A percentile compares a stretch with the other conserved stretches of the same genome.
phyloP scores from a whole-genome alignment of 2,329 filamentous ascomycete genomes.

The Cercospora sp. region DNA sequence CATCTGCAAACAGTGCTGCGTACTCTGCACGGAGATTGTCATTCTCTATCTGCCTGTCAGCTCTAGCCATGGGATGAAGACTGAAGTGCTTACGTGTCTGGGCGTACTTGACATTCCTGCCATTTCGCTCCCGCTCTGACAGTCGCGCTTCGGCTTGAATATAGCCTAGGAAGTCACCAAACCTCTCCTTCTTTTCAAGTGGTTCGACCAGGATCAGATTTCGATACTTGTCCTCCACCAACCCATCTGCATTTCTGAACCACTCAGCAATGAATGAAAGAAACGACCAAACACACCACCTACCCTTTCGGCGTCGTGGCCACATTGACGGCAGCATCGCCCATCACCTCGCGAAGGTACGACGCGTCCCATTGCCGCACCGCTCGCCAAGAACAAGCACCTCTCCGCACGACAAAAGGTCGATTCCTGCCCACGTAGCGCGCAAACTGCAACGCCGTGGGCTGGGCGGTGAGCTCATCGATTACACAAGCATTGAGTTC shows the following conservation, averaged over 20 bases:
- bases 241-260: slow-evolving; percentile 56
- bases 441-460: slow-evolving; percentile 77
- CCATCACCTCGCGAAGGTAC: slow-evolving; percentile 60
- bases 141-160: slow-evolving; percentile 51
- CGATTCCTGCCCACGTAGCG: slow-evolving; percentile 71
- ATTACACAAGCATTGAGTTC: slow-evolving; percentile 66
- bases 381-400: slow-evolving; percentile 64
- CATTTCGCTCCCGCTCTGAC: neutral
- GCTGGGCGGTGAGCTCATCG: slow-evolving; percentile 62
- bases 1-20: slow-evolving; percentile 59
- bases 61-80: slow-evolving; percentile 6
- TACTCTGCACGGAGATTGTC: slow-evolving; percentile 80
- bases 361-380: slow-evolving; percentile 61
- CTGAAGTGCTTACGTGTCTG: slow-evolving; percentile 63
- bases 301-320: slow-evolving; percentile 74
- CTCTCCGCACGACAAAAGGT: slow-evolving; percentile 68
- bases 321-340: slow-evolving; percentile 65
- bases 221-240: slow-evolving; percentile 63
- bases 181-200: slow-evolving; percentile 64
- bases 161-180: slow-evolving; percentile 62
- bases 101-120: slow-evolving; percentile 61
- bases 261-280: slow-evolving; percentile 4
- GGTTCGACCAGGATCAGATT: slow-evolving; percentile 65
- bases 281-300: slow-evolving; percentile 30
- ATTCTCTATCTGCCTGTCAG: slow-evolving; percentile 58